phyloP scores from a whole-genome alignment of 192 early-diverging fungal species.

The Podila epigama region DNA sequence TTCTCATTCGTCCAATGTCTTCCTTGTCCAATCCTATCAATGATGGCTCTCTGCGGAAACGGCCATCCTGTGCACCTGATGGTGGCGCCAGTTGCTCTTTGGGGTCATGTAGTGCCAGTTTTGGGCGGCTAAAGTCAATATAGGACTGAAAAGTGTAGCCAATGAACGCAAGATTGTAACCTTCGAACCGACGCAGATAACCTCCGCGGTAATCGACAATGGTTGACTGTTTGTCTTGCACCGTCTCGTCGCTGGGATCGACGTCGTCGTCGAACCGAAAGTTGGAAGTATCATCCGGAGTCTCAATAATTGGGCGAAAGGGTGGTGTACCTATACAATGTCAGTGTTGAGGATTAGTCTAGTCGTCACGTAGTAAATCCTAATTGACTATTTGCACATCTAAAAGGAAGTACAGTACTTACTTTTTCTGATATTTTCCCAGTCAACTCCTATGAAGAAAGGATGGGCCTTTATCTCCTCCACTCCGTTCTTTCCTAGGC shows the following conservation, averaged over 20 bases:
- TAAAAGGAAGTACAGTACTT: conserved; percentile 4
- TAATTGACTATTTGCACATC: too few species aligned
- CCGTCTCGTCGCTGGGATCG: conserved; percentile 56
- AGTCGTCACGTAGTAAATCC: too few species aligned
- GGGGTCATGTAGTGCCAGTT: background rate
- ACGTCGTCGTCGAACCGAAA: conserved; percentile 86
- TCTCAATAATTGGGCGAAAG: conserved; percentile 86
- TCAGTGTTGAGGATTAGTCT: conserved; percentile 2
- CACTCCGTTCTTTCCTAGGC: conserved; percentile 70
- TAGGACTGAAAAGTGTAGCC: conserved; percentile 79
- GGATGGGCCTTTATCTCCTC: conserved; percentile 71
- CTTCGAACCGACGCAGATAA: conserved; percentile 67
- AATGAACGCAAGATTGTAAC: conserved; percentile 85
- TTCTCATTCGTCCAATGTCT: conserved; percentile 37
- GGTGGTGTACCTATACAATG: conserved; percentile 66
- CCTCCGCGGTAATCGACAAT: conserved; percentile 55
- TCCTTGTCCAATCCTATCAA: conserved; percentile 38
- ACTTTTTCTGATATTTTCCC: conserved; percentile 61
- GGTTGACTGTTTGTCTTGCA: conserved; percentile 50
- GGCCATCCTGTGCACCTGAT: conserved; percentile 5
- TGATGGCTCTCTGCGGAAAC: conserved; percentile 29
- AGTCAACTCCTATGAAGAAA: conserved; percentile 73
- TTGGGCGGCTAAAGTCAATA: conserved; percentile 23
- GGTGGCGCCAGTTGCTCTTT: background rate
- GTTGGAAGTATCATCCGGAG: conserved; percentile 89